Evolutionary conservation across 23 red algal genomes (phyloP), one percentile per base, ranked within the genome.

Genomic region (Agarophyton chilense): DNA sequence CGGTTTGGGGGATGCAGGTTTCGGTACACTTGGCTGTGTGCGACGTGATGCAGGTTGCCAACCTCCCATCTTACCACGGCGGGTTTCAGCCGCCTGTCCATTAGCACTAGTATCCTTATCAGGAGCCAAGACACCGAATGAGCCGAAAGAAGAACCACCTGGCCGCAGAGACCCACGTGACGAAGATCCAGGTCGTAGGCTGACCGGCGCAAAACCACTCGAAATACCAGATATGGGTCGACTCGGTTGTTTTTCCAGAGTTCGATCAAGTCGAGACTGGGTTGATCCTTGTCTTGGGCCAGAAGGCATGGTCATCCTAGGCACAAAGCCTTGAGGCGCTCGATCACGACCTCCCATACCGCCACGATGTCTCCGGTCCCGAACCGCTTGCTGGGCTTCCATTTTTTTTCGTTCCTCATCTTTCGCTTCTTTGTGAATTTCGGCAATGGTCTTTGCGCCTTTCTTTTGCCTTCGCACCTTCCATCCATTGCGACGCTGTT

Each of bases 401-500:
- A 77, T 52, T 70, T 96, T 96, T 22, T n/a, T 89, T 43, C 74
- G 80, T 38, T 96, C 94, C 35, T 96, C 89, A 19, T 86, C 77
- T 41, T 93, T 78, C 38, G 85, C 79, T 34, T 96, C 89, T 4
- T 81, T 87, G 72, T 95, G 92, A 66, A 98, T 98, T 66, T 98
- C 96, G 21, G 90, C 65, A 49, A 98, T 98, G 1, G 92, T 98
- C 89, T 95, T 94, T 14, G 96, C 96, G 21, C 83, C 84, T 32
- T 47, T 64, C 71, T 98, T 87, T 78, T 94, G 47, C 33, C 96
- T 39, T 34, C 96, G 62, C 45, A 92, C 71, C 41, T 93, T 90
- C 97, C 97, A 99, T 24, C 79, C 76, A 45, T 89, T 94, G 2
- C 53, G 38, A 39, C 97, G 84, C 80, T 96, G 92, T 24, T 99